Conservation (phyloP, 371 early-diverging fungal genomes). For the Aphelidium insulamus region DNA sequence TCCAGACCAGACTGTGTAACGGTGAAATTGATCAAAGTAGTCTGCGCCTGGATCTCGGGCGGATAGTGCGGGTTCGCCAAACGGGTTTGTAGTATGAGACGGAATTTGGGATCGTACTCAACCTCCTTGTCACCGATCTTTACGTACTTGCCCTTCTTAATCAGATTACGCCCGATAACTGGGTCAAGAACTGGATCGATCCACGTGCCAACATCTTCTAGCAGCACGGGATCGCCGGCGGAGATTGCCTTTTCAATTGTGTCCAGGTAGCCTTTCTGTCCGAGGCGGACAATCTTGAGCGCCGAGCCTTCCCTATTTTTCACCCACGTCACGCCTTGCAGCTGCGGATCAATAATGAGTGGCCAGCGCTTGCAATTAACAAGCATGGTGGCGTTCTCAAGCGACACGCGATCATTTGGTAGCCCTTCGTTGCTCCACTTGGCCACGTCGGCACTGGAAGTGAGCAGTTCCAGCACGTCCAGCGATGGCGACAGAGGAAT, state of each 20-base stretch:
- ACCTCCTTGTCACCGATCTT: slow-evolving; percentile 39
- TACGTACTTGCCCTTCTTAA: slow-evolving; percentile 30
- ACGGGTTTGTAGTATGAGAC: slow-evolving; percentile 31
- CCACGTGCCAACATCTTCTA: slow-evolving; percentile 28
- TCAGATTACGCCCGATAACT: slow-evolving; percentile 31
- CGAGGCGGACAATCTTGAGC: slow-evolving; percentile 25
- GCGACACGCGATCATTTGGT: slow-evolving; percentile 29
- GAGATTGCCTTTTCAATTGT: slow-evolving; percentile 31
- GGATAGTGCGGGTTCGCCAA: slow-evolving; percentile 36
- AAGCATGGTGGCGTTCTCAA: slow-evolving; percentile 34
- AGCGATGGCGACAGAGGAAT: slow-evolving; percentile 21
- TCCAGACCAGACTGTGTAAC: slow-evolving; percentile 32
- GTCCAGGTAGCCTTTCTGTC: slow-evolving; percentile 25
- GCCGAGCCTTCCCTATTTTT: slow-evolving; percentile 23
- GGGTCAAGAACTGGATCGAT: slow-evolving; percentile 33
- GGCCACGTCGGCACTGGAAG: slow-evolving; percentile 26
- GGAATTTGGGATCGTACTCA: slow-evolving; percentile 29
- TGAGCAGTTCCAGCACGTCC: slow-evolving; percentile 27
- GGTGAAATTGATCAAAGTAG: slow-evolving; percentile 34
- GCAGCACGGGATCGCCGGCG: slow-evolving; percentile 21
- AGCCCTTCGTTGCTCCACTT: slow-evolving; percentile 37
- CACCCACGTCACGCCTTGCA: slow-evolving; percentile 36
- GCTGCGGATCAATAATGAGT: slow-evolving; percentile 32
- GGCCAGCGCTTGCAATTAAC: slow-evolving; percentile 34
- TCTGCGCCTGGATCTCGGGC: slow-evolving; percentile 38